phyloP scores from a whole-genome alignment of 2,329 filamentous ascomycete species.

The Lasiodiplodia hormozganensis region DNA sequence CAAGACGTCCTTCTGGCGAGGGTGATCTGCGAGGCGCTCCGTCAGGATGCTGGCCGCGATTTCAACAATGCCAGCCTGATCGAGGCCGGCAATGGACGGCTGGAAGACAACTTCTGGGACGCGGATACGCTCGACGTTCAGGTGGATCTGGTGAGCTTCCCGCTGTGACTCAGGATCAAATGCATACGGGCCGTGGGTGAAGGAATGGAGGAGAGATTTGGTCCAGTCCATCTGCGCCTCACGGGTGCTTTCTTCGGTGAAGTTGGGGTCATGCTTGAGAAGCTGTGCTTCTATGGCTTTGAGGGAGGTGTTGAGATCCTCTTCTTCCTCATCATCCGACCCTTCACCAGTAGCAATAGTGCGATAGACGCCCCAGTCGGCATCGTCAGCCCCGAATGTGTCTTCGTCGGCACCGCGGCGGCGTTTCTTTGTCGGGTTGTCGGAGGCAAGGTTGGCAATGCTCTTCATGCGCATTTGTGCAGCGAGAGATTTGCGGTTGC shows the following conservation, averaged over 20 bases:
- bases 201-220: slow-evolving; percentile 88
- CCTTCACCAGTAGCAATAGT: slow-evolving; percentile 83
- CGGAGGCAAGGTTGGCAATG: slow-evolving; percentile 92
- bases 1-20: slow-evolving; percentile 72
- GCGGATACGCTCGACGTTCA: slow-evolving; percentile 95
- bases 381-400: slow-evolving; percentile 94
- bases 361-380: slow-evolving; percentile 97
- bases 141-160: slow-evolving; percentile 85
- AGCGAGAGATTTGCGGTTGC: slow-evolving; percentile 94
- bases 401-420: slow-evolving; percentile 91
- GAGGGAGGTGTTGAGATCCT: slow-evolving; percentile 77
- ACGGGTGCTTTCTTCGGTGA: slow-evolving; percentile 89
- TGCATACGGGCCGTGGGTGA: slow-evolving; percentile 84
- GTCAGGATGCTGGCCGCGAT: slow-evolving; percentile 89
- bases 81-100: slow-evolving; percentile 86
- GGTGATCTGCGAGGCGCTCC: slow-evolving; percentile 70
- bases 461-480: slow-evolving; percentile 98
- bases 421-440: slow-evolving; percentile 81
- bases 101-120: slow-evolving; percentile 94
- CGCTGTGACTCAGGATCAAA: slow-evolving; percentile 81
- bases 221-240: slow-evolving; percentile 96
- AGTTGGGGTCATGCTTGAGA: slow-evolving; percentile 83
- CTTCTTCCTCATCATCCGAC: slow-evolving; percentile 90
- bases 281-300: slow-evolving; percentile 83
- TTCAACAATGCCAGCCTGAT: slow-evolving; percentile 92